Conservation (phyloP, 2,329 filamentous ascomycete genomes). For the Aspergillus fijiensis region DNA sequence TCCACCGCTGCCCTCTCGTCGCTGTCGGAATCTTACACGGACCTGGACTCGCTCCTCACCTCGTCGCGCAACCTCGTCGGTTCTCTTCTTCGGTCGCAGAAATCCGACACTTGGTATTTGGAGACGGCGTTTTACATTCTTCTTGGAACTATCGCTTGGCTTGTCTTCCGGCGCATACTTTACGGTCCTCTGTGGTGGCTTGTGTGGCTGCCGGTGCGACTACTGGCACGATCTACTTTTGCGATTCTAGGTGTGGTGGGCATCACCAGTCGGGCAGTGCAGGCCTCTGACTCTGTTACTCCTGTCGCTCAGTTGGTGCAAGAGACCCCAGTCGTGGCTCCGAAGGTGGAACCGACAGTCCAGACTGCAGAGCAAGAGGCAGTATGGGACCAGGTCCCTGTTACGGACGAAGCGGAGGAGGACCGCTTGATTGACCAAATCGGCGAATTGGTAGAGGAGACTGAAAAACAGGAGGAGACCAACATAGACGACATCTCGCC, state of each 20-base stretch:
- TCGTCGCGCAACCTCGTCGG: conserved; percentile 73
- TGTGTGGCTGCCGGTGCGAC: conserved; percentile 74
- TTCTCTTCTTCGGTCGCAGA: conserved; percentile 80
- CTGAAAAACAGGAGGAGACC: conserved; percentile 24
- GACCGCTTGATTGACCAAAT: conserved; percentile 45
- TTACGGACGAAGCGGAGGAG: conserved; percentile 22
- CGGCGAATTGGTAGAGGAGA: conserved; percentile 39
- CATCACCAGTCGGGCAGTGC: conserved; percentile 27
- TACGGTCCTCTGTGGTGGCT: conserved; percentile 93
- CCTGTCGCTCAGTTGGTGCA: conserved; percentile 21
- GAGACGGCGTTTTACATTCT: conserved; percentile 86
- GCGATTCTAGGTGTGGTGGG: conserved; percentile 57
- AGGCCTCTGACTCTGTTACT: conserved; percentile 25
- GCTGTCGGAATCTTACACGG: conserved; percentile 76
- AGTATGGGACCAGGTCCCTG: conserved; percentile 23
- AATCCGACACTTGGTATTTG: conserved; percentile 97
- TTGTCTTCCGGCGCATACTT: conserved; percentile 77
- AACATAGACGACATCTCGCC: conserved; percentile 36
- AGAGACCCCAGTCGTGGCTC: conserved; percentile 18
- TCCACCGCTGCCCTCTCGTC: conserved; percentile 79
- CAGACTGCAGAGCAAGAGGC: conserved; percentile 16
- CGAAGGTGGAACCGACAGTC: conserved; percentile 22
- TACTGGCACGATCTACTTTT: conserved; percentile 61
- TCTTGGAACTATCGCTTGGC: conserved; percentile 73
- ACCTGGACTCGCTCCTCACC: conserved; percentile 73